Evolutionary conservation across 345 rosid species (phyloP).

Genomic region (Murraya paniculata): DNA sequence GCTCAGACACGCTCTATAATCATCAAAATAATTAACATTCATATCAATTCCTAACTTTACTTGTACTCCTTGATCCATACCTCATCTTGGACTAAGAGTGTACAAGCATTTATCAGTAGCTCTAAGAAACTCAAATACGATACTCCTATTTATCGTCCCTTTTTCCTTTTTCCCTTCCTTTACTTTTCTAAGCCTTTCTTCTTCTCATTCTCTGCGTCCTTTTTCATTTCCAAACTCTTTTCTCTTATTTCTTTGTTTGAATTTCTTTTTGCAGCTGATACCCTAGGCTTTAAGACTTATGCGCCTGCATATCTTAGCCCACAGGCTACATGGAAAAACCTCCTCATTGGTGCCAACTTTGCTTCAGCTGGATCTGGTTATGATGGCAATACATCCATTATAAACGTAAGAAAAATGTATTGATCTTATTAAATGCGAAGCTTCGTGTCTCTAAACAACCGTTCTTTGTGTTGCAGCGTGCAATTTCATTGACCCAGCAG

Average conservation of each 20-base stretch:
- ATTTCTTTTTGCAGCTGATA: slow-evolving; percentile 56
- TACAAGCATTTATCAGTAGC: too few species aligned
- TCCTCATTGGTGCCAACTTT: slow-evolving; percentile 89
- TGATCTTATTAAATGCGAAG: background rate
- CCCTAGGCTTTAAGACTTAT: slow-evolving; percentile 69
- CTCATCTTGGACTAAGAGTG: too few species aligned
- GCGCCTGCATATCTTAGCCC: slow-evolving; percentile 89
- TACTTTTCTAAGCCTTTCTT: too few species aligned
- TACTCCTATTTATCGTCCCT: too few species aligned
- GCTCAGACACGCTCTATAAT: too few species aligned
- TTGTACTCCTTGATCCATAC: too few species aligned
- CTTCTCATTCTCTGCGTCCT: too few species aligned
- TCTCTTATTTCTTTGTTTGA: background rate
- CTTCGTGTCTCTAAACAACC: background rate
- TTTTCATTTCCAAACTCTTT: too few species aligned
- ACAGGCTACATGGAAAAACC: slow-evolving; percentile 79
- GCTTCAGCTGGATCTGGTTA: slow-evolving; percentile 95
- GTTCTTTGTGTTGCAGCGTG: slow-evolving; percentile 50
- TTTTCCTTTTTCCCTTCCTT: too few species aligned
- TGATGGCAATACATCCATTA: slow-evolving; percentile 60
- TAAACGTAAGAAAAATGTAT: slow-evolving; percentile 39
- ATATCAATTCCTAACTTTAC: too few species aligned
- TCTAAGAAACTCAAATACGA: too few species aligned
- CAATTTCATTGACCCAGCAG: slow-evolving; percentile 71
- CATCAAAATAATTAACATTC: too few species aligned